Evolutionary conservation across 2,329 filamentous ascomycete genomes (phyloP), one percentile per base, ranked within the genome.

Genomic region (Penicillium hordei): DNA sequence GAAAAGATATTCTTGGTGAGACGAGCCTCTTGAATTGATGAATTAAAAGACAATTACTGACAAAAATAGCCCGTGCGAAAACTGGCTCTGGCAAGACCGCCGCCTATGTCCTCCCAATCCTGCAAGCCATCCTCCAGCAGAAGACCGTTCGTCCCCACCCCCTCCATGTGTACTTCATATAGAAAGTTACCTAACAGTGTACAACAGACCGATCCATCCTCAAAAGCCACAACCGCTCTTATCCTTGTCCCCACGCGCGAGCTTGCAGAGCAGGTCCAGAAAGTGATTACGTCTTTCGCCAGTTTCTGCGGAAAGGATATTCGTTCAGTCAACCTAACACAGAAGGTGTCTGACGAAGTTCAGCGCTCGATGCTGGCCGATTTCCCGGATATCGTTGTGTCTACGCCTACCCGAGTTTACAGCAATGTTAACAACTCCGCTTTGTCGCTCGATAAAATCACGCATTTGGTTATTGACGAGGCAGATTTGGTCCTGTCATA

Each of bases 21-120:
- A 53, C 6, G 2, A 12, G 9, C n/a, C 25, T 2, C 1, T 8
- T 21, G 1, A 3, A n/a, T 9, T 34, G 5, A 33, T 27, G 5
- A 5, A n/a, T 19, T 12, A 25, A 31, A 36, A 9, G 12, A 36
- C 9, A 17, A 21, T n/a, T 5, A 43, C 66, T 74, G 43, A 74
- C 52, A 42, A 44, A 42, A 59, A 43, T 60, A 82, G 93, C 92
- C 54, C 92, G 93, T 70, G 91, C 93, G 38, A 95, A 93, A 75
- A 97, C 94, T 5, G 94, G 94, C 13, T 96, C 93, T 4, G 94
- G 94, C 65, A 99, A 99, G 82, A 99, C 94, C 12, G 91, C 91
- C n/a, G 93, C 94, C 49, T 97, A 97, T 72, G 80, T 96, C 7
- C 82, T 99, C 42, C 94, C 94, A 1, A 83, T 96, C n/a, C 78